Conservation (phyloP, 192 early-diverging fungal species). For the Podila clonocystis region DNA sequence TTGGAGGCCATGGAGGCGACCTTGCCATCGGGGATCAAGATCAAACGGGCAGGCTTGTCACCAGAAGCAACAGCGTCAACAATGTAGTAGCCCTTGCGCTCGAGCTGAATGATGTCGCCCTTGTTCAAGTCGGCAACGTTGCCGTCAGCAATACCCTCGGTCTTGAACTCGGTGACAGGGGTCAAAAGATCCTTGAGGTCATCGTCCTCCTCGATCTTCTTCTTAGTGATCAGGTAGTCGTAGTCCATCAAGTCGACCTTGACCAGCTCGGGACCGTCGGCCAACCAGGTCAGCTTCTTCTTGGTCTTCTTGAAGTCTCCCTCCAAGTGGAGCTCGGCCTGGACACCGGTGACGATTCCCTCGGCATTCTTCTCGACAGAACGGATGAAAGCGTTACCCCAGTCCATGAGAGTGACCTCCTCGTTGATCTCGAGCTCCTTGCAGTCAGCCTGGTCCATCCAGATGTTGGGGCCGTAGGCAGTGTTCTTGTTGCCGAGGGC, state of each 20-base stretch:
- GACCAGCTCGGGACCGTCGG: slow-evolving; percentile 68
- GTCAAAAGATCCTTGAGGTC: slow-evolving; percentile 84
- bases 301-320: slow-evolving; percentile 99
- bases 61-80: slow-evolving; percentile 70
- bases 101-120: slow-evolving; percentile 94
- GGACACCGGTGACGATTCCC: slow-evolving; percentile 66
- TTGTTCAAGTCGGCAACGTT: slow-evolving; percentile 68
- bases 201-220: slow-evolving; percentile 95
- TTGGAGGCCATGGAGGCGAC: slow-evolving; percentile 76
- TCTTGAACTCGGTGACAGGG: slow-evolving; percentile 84
- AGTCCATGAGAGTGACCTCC: slow-evolving; percentile 99
- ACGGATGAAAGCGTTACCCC: slow-evolving; percentile 96
- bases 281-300: slow-evolving; percentile 99
- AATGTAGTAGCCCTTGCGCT: slow-evolving; percentile 96
- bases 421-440: slow-evolving; percentile 82
- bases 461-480: slow-evolving; percentile 78
- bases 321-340: slow-evolving; percentile 83
- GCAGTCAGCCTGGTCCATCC: slow-evolving; percentile 90
- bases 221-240: slow-evolving; percentile 98
- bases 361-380: slow-evolving; percentile 69
- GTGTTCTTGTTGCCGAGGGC: slow-evolving; percentile 90
- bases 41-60: slow-evolving; percentile 70
- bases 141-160: slow-evolving; percentile 70
- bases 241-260: slow-evolving; percentile 85
- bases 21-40: slow-evolving; percentile 94